Evolutionary conservation across 371 early-diverging fungal species (phyloP), one percentile per base, ranked within the genome.

Genomic region (Mucor plumbeus): DNA sequence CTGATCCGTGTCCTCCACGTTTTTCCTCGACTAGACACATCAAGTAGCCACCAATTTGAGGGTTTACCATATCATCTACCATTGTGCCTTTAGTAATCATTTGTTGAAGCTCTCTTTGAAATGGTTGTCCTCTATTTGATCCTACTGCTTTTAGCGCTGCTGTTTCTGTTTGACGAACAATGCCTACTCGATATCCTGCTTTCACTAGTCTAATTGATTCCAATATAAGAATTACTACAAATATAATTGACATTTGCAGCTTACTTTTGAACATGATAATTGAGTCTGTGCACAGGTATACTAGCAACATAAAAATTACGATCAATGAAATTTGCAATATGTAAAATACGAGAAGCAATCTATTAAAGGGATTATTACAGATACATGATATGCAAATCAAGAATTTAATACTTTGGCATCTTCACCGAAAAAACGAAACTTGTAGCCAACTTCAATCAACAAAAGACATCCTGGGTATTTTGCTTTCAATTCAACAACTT

Each of bases 361-460:
- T 90, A 80, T 19, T 3, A 5, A 19, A 4, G 9, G 19, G 6
- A 33, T 17, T 11, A 26, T 10, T 39, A 35, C 31, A 34, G 14
- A 50, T 41, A 40, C 17, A 0, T 11, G 6, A 11, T 9, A 53
- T 26, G 63, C 47, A 2, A 33, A 17, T 26, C 15, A 5, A 17
- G 7, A 1, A 7, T 5, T 31, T 64, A 63, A 36, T 81, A 85
- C 83, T 74, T 82, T 75, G 3, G 92, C 90, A 74, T 92, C 92
- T 17, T 86, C 84, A 14, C 88, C 94, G 80, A 95, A 95, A 61
- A 95, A 93, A 14, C 91, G 81, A 75, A 79, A 95, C 75, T 94
- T 94, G 85, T 96, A 95, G 14, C 96, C 96, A 0, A 95, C 95
- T 74, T 96, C 96, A 10, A 96, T 88, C 0, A 89, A 83, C 11